Evolutionary conservation across 2,329 filamentous ascomycete genomes (phyloP), one percentile per base, ranked within the genome.

Genomic region (Talaromyces pinophilus): DNA sequence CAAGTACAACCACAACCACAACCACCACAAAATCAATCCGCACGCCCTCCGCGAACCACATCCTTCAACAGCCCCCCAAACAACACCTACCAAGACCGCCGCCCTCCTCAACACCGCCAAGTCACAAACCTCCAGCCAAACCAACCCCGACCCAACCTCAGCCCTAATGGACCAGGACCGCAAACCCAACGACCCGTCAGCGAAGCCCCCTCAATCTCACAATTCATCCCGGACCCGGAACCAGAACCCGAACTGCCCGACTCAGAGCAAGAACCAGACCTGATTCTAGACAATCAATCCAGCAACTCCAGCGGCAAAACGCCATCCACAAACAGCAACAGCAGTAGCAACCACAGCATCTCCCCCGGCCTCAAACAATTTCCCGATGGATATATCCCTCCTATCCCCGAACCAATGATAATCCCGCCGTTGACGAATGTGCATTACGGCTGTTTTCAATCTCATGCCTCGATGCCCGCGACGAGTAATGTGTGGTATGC

Each of bases 391-490:
- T 67, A 61, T 5, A 38, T 65, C 25, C 74, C 75, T 0, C 74
- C 74, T n/a, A 75, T 77, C n/a, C 63, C 72, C 13, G 75, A 77
- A 42, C 73, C 75, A 44, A 70, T 76, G 52, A 70, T 76, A 7
- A 74, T 79, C 10, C 75, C 75, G 3, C 70, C 67, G 1, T 25
- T 81, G 62, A 76, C 72, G 44, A 73, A 73, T 59, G 67, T 76
- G 15, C 80, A 81, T 62, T 77, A 73, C 63, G 67, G 70, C 35
- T 82, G 80, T 69, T 81, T 77, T 67, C 78, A 80, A 65, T 72
- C 74, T 6, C 80, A 82, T 61, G 72, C 73, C 13, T 69, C 70
- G 0, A 79, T 81, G 74, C 72, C 71, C 1, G 64, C 70, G 2
- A 71, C 75, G n/a, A 73, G 72, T 55, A 82, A 82, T 66, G 69